Evolutionary conservation across 306 rosid species (phyloP).

Genomic region (Malus sieversii): DNA sequence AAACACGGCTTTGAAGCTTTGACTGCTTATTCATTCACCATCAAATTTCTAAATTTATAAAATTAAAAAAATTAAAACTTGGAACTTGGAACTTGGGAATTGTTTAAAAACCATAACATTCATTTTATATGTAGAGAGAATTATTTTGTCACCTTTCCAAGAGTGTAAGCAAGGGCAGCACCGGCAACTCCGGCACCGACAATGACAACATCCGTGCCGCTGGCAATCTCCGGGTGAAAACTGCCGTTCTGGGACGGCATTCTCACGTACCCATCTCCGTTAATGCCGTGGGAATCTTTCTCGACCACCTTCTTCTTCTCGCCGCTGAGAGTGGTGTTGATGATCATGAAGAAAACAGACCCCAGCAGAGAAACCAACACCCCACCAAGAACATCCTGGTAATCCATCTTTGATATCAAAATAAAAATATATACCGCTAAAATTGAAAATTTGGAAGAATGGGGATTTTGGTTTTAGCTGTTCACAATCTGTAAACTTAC

Average conservation of each 20-base stretch:
- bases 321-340: not conserved
- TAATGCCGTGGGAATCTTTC: constrained; percentile 3
- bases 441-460: not conserved
- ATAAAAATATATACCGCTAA: not conserved
- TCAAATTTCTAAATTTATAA: not conserved
- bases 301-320: constrained; percentile 23
- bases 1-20: not conserved
- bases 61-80: not conserved
- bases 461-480: not conserved
- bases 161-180: constrained; percentile 83
- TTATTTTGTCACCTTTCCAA: constrained; percentile 48
- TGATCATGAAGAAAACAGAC: constrained; percentile 28
- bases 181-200: constrained; percentile 97
- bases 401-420: constrained; percentile 33
- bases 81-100: not conserved
- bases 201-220: constrained; percentile 37
- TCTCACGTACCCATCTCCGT: constrained; percentile 1
- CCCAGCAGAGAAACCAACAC: constrained; percentile 38
- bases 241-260: not conserved
- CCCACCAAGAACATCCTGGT: constrained; percentile 33
- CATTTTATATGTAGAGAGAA: not conserved
- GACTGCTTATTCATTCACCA: not conserved
- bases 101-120: not conserved
- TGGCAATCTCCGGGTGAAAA: constrained; percentile 6
- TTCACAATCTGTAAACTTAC: not conserved